These are phyloP conservation scores for Clarireedia hainanense DNA, from an alignment of 2,329 filamentous ascomycete genomes.

Conservation along the genomic window DNA sequence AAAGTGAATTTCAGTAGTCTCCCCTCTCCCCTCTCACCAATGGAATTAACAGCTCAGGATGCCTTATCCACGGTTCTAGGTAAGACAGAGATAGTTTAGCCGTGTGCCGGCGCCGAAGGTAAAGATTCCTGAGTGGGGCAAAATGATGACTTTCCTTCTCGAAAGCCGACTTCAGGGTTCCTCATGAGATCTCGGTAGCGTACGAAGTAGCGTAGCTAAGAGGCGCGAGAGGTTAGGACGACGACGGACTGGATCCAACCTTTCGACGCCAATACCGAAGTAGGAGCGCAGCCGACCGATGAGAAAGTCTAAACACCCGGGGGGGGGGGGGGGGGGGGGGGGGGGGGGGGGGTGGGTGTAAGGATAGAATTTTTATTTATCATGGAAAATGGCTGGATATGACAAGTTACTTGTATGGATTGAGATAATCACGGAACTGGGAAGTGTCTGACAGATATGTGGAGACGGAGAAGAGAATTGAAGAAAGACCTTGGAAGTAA, in stretches of 20 bases:
- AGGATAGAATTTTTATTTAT: too few species aligned
- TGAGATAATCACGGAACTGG: too few species aligned
- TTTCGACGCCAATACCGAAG: not conserved
- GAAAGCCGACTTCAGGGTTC: too few species aligned
- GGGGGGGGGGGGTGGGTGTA: too few species aligned
- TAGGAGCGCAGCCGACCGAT: too few species aligned
- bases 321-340: too few species aligned
- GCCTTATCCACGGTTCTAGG: not conserved
- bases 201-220: not conserved
- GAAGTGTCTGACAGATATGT: too few species aligned
- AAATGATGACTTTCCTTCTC: not conserved
- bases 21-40: conserved; percentile 5
- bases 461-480: too few species aligned
- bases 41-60: not conserved
- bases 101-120: not conserved
- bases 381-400: too few species aligned
- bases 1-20: not conserved
- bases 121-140: conserved; percentile 4
- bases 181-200: not conserved
- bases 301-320: too few species aligned
- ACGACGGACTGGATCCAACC: not conserved
- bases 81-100: not conserved
- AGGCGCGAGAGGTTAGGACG: not conserved
- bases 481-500: too few species aligned
- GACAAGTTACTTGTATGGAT: too few species aligned